A percentile compares a stretch with the other conserved stretches of the same genome.
These are phyloP conservation scores for Euphorbia celastroides DNA, from an alignment of 441 rosid genomes.

Conservation along the genomic window DNA sequence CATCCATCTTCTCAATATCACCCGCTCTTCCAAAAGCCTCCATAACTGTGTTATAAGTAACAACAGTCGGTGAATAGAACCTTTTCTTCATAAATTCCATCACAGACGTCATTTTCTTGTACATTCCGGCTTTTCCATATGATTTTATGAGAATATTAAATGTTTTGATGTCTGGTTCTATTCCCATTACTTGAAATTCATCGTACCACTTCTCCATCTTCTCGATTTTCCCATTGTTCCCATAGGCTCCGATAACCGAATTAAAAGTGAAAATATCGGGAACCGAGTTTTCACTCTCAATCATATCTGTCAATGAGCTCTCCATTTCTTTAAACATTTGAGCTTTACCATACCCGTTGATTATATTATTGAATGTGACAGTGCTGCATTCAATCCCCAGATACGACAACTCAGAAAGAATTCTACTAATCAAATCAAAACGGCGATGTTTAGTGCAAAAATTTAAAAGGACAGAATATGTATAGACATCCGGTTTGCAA, in stretches of 20 bases:
- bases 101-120: conserved; percentile 57
- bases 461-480: conserved; percentile 53
- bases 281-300: conserved; percentile 47
- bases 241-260: conserved; percentile 62
- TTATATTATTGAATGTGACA: conserved; percentile 59
- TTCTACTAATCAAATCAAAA: conserved; percentile 43
- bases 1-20: conserved; percentile 55
- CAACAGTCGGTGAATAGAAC: conserved; percentile 42
- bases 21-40: conserved; percentile 70
- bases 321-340: conserved; percentile 70
- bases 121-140: conserved; percentile 57
- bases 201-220: conserved; percentile 73
- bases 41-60: conserved; percentile 58
- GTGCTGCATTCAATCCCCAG: conserved; percentile 49
- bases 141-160: conserved; percentile 62
- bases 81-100: conserved; percentile 65
- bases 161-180: conserved; percentile 55
- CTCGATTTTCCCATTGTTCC: conserved; percentile 43
- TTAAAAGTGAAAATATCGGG: conserved; percentile 75
- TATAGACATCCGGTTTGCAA: conserved; percentile 68
- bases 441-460: conserved; percentile 45
- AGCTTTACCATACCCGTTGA: conserved; percentile 74
- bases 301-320: conserved; percentile 52
- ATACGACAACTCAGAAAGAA: conserved; percentile 67
- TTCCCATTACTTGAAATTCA: conserved; percentile 68